These are phyloP conservation scores for Aspergillus caelatus DNA, from an alignment of 2,329 filamentous ascomycete genomes.

Conservation along the genomic window DNA sequence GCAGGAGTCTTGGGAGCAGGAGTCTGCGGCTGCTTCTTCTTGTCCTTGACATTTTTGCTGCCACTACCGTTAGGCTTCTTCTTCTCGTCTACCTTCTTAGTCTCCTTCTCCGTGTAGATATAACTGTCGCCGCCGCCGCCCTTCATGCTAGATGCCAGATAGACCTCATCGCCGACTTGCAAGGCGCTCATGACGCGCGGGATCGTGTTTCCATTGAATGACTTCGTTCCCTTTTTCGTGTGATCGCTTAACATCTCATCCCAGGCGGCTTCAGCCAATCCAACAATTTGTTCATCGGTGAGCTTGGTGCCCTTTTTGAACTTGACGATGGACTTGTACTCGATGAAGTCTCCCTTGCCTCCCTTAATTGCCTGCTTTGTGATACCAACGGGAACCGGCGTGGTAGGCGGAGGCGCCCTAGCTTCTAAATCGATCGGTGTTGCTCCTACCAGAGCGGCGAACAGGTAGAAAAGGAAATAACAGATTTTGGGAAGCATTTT, in stretches of 20 bases:
- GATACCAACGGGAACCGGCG: neutral
- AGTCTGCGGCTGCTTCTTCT: neutral
- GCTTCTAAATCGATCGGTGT: neutral
- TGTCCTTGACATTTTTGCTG: neutral
- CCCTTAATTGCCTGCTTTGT: neutral
- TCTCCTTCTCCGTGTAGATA: neutral
- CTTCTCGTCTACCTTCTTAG: neutral
- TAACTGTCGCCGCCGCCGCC: neutral
- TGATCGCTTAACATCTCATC: neutral
- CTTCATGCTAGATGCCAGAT: constrained; percentile 1
- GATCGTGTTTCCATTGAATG: neutral
- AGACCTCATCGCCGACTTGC: neutral
- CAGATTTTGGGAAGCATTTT: constrained; percentile 5
- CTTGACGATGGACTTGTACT: neutral
- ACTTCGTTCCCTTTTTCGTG: neutral
- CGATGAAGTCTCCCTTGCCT: neutral
- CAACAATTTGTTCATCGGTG: neutral
- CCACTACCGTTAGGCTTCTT: neutral
- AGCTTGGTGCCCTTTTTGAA: neutral
- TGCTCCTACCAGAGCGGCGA: neutral
- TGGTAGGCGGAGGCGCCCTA: neutral
- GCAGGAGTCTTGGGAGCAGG: neutral
- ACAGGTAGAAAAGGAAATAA: neutral
- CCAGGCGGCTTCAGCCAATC: constrained; percentile 2
- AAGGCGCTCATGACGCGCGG: neutral